These are phyloP conservation scores for Suhomyces vadensis DNA, from an alignment of 805 yeast genomes.

Conservation along the genomic window DNA sequence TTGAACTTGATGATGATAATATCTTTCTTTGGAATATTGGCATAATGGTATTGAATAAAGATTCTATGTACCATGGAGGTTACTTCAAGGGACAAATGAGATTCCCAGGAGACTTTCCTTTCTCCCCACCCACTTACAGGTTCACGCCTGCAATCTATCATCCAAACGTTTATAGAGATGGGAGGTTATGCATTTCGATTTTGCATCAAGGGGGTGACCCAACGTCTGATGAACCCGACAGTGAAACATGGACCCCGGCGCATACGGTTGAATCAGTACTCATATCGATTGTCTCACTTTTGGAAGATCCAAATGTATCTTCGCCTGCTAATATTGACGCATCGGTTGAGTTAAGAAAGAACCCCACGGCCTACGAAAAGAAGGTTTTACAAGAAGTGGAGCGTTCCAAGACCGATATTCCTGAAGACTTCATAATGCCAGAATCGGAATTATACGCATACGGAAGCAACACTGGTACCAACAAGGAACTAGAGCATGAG, in stretches of 20 bases:
- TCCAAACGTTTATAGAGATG: slow-evolving; percentile 94
- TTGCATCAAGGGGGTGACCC: slow-evolving; percentile 90
- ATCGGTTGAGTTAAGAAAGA: slow-evolving; percentile 83
- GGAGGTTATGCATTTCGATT: slow-evolving; percentile 88
- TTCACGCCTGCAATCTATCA: slow-evolving; percentile 93
- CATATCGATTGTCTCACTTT: slow-evolving; percentile 83
- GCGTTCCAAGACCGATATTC: slow-evolving; percentile 80
- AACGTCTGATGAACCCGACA: slow-evolving; percentile 86
- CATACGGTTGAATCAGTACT: slow-evolving; percentile 91
- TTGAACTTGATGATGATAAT: slow-evolving; percentile 59
- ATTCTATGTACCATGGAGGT: slow-evolving; percentile 91
- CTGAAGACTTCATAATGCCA: slow-evolving; percentile 83
- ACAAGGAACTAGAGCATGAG: slow-evolving; percentile 48
- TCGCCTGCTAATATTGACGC: slow-evolving; percentile 98
- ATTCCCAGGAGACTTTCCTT: slow-evolving; percentile 90
- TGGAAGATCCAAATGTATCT: slow-evolving; percentile 90
- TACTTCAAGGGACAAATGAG: slow-evolving; percentile 92
- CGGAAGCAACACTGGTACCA: slow-evolving; percentile 31
- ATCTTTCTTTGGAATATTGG: slow-evolving; percentile 79
- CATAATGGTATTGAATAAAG: slow-evolving; percentile 86
- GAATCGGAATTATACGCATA: slow-evolving; percentile 53
- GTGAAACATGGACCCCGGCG: slow-evolving; percentile 92
- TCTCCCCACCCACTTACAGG: slow-evolving; percentile 86
- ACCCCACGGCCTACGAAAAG: slow-evolving; percentile 71
- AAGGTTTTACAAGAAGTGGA: slow-evolving; percentile 81